phyloP scores from a whole-genome alignment of 2,329 filamentous ascomycete species.

The Colletotrichum falcatum region DNA sequence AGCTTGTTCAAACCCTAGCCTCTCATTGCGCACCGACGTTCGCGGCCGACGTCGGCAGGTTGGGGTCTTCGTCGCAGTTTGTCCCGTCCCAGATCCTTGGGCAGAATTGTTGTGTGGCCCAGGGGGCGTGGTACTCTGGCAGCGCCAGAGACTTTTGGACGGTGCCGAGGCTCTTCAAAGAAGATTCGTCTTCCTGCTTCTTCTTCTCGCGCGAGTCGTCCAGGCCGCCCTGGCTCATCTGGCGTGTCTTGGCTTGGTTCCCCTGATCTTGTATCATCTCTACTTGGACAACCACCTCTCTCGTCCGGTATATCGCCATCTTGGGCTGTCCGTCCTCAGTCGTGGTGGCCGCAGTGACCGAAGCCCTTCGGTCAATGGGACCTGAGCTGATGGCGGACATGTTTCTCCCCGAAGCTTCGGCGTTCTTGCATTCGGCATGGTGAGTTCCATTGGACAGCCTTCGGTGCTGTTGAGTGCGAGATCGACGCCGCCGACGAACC shows the following conservation, averaged over 20 bases:
- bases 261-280: slow-evolving; percentile 3
- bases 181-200: slow-evolving; percentile 5
- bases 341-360: neutral
- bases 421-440: neutral
- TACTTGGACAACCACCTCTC: slow-evolving; percentile 32
- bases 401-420: slow-evolving; percentile 16
- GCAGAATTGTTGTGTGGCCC: slow-evolving; percentile 31
- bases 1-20: neutral
- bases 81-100: slow-evolving; percentile 38
- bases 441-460: slow-evolving; percentile 9
- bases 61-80: slow-evolving; percentile 34
- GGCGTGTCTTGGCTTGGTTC: neutral
- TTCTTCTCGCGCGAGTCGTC: slow-evolving; percentile 3
- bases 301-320: slow-evolving; percentile 33
- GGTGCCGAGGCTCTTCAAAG: neutral
- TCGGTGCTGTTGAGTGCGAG: neutral
- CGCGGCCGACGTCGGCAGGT: slow-evolving; percentile 23
- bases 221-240: slow-evolving; percentile 4
- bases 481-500: neutral
- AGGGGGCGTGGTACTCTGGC: slow-evolving; percentile 26
- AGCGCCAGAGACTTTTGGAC: slow-evolving; percentile 23
- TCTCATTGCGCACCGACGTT: slow-evolving; percentile 25
- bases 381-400: slow-evolving; percentile 25
- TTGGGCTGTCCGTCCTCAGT: slow-evolving; percentile 29
- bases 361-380: slow-evolving; percentile 7